Percentiles rank a stretch among this genome's conserved stretches.
Evolutionary conservation across 2,329 filamentous ascomycete genomes (phyloP).

Genomic region (Cadophora gregata): DNA sequence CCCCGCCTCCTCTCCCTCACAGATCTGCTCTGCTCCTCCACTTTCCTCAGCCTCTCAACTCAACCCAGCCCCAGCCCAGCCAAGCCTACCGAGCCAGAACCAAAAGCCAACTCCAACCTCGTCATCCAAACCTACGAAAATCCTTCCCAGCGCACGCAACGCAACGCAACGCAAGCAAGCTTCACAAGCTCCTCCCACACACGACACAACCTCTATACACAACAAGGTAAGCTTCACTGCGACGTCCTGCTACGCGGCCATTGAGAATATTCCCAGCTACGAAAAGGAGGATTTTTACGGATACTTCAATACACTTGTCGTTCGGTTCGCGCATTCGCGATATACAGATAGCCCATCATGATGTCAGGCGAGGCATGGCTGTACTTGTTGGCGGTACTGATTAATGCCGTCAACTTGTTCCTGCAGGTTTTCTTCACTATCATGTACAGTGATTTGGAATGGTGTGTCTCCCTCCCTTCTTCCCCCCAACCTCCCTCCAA

Average conservation of each 20-base stretch:
- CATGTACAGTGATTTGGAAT: slow-evolving; percentile 99
- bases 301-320: neutral
- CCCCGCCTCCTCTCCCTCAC: slow-evolving; percentile 19
- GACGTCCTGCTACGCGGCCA: slow-evolving; percentile 17
- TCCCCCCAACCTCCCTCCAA: neutral
- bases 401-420: slow-evolving; percentile 99
- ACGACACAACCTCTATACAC: slow-evolving; percentile 4
- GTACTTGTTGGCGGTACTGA: slow-evolving; percentile 95
- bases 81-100: neutral
- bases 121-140: slow-evolving; percentile 30
- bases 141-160: no score
- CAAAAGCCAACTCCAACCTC: neutral
- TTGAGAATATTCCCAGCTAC: neutral
- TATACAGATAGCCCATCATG: slow-evolving; percentile 46
- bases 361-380: slow-evolving; percentile 99
- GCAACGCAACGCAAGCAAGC: slow-evolving; percentile 4
- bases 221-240: slow-evolving; percentile 15
- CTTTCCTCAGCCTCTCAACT: neutral
- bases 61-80: neutral
- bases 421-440: slow-evolving; percentile 99
- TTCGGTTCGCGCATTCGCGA: slow-evolving; percentile 22
- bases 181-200: slow-evolving; percentile 10
- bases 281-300: neutral
- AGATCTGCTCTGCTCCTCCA: slow-evolving; percentile 8
- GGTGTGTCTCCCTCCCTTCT: slow-evolving; percentile 64